Percentiles rank a stretch among this genome's conserved stretches.
phyloP scores from a whole-genome alignment of 108 stramenopile species.

The Fistulifera solaris region DNA sequence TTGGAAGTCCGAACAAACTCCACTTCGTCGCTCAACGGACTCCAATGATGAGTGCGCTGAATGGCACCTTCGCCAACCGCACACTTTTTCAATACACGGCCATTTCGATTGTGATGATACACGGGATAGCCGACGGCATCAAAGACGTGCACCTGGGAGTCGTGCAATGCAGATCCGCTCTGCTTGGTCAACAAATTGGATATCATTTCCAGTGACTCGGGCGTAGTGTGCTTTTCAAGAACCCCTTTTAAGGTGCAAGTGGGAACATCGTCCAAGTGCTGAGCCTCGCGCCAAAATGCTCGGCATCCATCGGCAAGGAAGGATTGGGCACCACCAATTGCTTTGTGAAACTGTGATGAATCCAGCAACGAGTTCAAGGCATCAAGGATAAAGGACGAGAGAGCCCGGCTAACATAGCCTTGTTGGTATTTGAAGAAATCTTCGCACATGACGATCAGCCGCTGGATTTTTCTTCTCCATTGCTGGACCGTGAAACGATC shows the following conservation, averaged over 20 bases:
- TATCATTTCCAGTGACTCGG: constrained; percentile 80
- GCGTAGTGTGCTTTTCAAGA: constrained; percentile 77
- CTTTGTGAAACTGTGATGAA: constrained; percentile 76
- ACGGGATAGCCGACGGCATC: constrained; percentile 85
- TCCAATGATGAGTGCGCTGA: constrained; percentile 82
- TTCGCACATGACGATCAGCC: constrained; percentile 74
- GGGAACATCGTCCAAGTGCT: constrained; percentile 71
- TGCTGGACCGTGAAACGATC: constrained; percentile 72
- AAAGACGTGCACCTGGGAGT: constrained; percentile 81
- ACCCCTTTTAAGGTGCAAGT: constrained; percentile 76
- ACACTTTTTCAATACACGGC: constrained; percentile 49
- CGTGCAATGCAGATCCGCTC: constrained; percentile 74
- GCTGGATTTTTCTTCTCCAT: constrained; percentile 68
- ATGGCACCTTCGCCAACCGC: constrained; percentile 49
- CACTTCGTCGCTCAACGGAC: constrained; percentile 76
- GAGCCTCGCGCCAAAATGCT: constrained; percentile 83
- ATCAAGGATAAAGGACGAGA: constrained; percentile 61
- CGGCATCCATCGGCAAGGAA: constrained; percentile 68
- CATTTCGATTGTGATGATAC: constrained; percentile 72
- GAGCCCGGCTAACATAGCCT: constrained; percentile 74
- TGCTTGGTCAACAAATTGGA: constrained; percentile 72
- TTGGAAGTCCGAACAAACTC: constrained; percentile 60
- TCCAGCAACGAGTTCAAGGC: constrained; percentile 50
- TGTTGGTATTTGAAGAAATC: constrained; percentile 86
- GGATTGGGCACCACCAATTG: constrained; percentile 64